Evolutionary conservation across 768 basidiomycete genomes (phyloP).

Genomic region (Phanerochaete carnosa): DNA sequence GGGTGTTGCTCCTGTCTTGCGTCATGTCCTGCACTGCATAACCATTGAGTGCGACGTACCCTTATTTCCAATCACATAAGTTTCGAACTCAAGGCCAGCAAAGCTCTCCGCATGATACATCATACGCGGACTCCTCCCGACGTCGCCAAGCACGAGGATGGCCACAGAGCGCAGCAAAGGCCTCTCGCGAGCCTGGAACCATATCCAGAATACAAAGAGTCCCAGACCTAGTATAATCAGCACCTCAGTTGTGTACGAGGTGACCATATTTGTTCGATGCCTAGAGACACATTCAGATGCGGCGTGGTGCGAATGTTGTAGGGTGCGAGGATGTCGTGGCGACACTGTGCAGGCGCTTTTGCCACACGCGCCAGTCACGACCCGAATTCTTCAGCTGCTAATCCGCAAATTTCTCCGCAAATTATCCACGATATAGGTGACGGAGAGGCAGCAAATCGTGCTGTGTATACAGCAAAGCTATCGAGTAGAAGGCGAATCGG

Average conservation of each 20-base stretch:
- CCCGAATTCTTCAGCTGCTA: no score
- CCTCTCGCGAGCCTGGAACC: neutral
- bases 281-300: neutral
- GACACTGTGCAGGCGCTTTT: neutral
- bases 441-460: neutral
- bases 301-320: neutral
- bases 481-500: no score
- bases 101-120: constrained; percentile 98
- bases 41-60: constrained; percentile 43
- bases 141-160: constrained; percentile 91
- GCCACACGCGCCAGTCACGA: neutral
- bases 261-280: neutral
- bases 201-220: neutral
- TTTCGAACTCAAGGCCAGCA: constrained; percentile 72
- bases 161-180: constrained; percentile 66
- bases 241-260: neutral
- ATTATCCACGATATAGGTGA: no score
- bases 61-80: constrained; percentile 80
- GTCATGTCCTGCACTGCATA: neutral
- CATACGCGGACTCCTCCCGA: constrained; percentile 95
- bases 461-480: no score
- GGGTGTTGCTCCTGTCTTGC: constrained; percentile 64
- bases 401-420: no score
- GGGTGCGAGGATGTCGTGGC: neutral
- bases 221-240: neutral